Base-by-base conservation (phyloP, 1,284 basidiomycete genomes). In the Puccinia horiana region DNA sequence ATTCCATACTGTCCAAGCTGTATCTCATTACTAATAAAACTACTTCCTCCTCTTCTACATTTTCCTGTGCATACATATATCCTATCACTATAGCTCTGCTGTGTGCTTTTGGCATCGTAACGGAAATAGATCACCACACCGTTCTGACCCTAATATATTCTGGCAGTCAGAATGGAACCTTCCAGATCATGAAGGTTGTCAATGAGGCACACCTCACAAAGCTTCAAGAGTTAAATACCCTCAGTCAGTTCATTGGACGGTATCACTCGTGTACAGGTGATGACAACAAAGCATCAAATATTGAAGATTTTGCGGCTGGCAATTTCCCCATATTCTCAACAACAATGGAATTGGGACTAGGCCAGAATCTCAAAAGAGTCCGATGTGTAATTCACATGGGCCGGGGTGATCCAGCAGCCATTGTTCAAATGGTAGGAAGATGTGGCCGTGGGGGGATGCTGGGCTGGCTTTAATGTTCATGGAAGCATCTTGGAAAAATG, bases 361-460 rank as follows among this genome's bases (percentile, higher is more conserved):
- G 72, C 6, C 72, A 75, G n/a, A 58, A 52, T n/a, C 54, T 54
- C 23, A 42, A 75, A 5, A 5, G 37, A 20, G 72, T 75, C 5
- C 40, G 29, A n/a, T 75, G 72, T 56, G 72, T 75, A 5, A 42
- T 75, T 35, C 49, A 54, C 23, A 75, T 75, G 72, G 72, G 72
- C 9, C 9, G 49, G 3, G 54, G 29, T 2, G 72, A 75, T 42
- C 72, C 72, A 6, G 54, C 35, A 18, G 4, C 72, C 18, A 75
- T 75, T 54, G 54, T 32, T 2, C 47, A 75, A 23, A 75, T 75
- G 72, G 47, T 58, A 20, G 72, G 72, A 3, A 54, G 72, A 37
- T 75, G 72, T 54, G 72, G 72, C 1, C 26, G 47, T 4, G 54
- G 32, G 54, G 72, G 23, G 56, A 75, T 16, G 14, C 5, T 2